These are phyloP conservation scores for Carpinus fangiana DNA, from an alignment of 306 rosid species.

Conservation along the genomic window DNA sequence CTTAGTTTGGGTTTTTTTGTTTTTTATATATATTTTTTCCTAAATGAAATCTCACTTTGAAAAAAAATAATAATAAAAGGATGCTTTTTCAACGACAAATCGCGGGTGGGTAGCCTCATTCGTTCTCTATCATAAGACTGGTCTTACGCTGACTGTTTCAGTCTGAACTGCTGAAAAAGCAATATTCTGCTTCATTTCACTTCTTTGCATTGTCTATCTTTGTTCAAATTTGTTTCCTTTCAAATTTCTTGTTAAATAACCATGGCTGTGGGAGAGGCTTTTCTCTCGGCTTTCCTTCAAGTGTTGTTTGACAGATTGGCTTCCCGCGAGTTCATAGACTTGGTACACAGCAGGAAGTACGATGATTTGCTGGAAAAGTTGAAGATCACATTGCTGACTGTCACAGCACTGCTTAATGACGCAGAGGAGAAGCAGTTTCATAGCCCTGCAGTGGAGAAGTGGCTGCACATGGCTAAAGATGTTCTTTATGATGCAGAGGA, in stretches of 20 bases:
- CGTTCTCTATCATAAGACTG: no score
- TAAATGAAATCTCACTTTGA: no score
- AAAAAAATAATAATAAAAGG: no score
- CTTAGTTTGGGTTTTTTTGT: no score
- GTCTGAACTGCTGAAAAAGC: not conserved
- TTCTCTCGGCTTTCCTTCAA: conserved; percentile 40
- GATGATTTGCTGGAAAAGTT: conserved; percentile 30
- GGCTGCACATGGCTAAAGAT: conserved; percentile 37
- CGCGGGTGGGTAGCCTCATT: no score
- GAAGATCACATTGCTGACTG: conserved; percentile 28
- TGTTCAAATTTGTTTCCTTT: no score
- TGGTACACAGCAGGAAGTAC: conserved; percentile 17
- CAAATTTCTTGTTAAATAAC: not conserved
- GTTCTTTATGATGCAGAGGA: conserved; percentile 37
- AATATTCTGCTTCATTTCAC: not conserved
- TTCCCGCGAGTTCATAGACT: conserved; percentile 28
- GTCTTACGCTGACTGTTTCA: not conserved
- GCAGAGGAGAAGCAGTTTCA: conserved; percentile 43
- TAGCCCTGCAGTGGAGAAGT: conserved; percentile 28
- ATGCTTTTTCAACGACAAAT: no score
- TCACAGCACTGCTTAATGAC: conserved; percentile 28
- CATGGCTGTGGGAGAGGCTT: conserved; percentile 37
- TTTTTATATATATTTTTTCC: no score
- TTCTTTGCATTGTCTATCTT: not conserved
- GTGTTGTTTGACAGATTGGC: conserved; percentile 38